phyloP scores from a whole-genome alignment of 768 basidiomycete genomes.

The Pluteus cervinus region DNA sequence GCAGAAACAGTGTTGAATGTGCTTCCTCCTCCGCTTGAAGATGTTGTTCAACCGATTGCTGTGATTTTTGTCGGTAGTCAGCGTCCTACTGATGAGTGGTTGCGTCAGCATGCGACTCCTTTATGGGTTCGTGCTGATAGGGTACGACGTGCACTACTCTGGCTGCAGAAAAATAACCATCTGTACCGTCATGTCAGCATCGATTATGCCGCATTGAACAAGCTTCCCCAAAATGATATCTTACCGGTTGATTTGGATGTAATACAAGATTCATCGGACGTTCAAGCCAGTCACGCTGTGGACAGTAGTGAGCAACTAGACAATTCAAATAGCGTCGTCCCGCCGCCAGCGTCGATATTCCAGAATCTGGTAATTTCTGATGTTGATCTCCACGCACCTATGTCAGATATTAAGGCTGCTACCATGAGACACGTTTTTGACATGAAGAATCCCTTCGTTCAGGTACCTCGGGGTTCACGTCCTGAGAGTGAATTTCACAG shows the following conservation, averaged over 20 bases:
- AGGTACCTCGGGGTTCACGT: conserved; percentile 22
- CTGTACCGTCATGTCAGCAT: conserved; percentile 26
- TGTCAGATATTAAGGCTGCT: too few relatives aligned
- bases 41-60: conserved; percentile 28
- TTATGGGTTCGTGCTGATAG: conserved; percentile 23
- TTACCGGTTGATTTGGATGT: too few relatives aligned
- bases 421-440: too few relatives aligned
- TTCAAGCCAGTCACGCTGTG: too few relatives aligned
- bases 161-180: conserved; percentile 30
- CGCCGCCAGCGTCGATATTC: too few relatives aligned
- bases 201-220: conserved; percentile 14
- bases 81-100: conserved; percentile 21
- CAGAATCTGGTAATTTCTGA: too few relatives aligned
- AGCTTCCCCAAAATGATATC: too few relatives aligned
- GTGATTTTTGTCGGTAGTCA: conserved; percentile 31
- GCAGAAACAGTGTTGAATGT: conserved; percentile 18
- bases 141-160: conserved; percentile 24
- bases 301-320: too few relatives aligned
- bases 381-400: too few relatives aligned
- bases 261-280: too few relatives aligned
- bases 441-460: too few relatives aligned
- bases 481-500: conserved; percentile 32
- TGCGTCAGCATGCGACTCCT: conserved; percentile 26
- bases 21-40: conserved; percentile 29
- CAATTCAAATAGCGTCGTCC: too few relatives aligned